Evolutionary conservation across 2,329 filamentous ascomycete genomes (phyloP).

Genomic region (Ceratocystis cubensis): DNA sequence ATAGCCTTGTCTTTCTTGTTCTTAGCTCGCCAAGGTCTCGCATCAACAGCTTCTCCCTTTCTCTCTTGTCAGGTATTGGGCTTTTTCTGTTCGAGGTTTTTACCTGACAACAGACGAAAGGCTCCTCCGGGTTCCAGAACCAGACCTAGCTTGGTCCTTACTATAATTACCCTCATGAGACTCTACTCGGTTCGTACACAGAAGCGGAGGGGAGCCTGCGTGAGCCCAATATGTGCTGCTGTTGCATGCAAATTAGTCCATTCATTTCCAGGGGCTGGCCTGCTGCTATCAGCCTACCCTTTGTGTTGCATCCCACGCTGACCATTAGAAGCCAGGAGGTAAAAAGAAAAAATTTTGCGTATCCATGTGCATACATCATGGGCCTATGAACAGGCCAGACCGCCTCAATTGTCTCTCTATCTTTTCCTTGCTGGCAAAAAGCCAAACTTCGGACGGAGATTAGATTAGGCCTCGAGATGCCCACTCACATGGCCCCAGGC

Average conservation of each 20-base stretch:
- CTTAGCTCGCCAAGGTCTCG: background rate
- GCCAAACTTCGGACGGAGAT: conserved; percentile 9
- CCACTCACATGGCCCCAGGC: background rate
- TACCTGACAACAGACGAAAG: background rate
- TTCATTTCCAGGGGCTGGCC: background rate
- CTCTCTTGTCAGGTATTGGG: background rate
- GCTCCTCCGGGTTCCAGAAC: background rate
- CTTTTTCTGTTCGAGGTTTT: too few species aligned
- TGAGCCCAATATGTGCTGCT: background rate
- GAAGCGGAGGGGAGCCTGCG: background rate
- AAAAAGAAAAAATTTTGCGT: background rate
- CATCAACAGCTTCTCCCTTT: background rate
- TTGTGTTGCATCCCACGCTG: background rate
- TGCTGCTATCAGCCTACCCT: background rate
- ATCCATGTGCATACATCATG: background rate
- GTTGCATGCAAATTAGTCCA: background rate
- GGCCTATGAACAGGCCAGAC: background rate
- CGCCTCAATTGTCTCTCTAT: background rate
- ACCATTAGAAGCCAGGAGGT: background rate
- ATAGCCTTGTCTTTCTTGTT: background rate
- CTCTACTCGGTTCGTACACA: background rate
- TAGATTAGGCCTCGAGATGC: background rate
- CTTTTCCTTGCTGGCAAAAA: background rate
- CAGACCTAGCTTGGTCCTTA: background rate
- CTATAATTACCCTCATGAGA: background rate